Conservation (phyloP, 352 stramenopile genomes). For the Pythium grandisporangium region DNA sequence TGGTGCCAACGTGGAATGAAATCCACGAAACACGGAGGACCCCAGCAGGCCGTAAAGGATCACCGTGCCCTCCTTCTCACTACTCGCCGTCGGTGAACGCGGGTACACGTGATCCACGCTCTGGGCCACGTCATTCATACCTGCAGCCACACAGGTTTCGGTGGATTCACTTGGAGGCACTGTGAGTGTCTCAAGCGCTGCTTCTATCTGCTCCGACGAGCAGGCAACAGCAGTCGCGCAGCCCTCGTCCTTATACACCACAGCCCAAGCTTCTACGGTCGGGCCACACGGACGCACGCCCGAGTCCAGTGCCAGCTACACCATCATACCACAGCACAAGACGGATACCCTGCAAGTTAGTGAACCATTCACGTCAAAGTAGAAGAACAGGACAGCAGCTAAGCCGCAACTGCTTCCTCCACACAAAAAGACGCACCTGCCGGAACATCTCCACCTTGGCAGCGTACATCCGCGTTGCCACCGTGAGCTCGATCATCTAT, state of each 20-base stretch:
- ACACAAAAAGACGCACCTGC: too few relatives aligned
- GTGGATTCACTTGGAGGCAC: constrained; percentile 8
- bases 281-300: constrained; percentile 38
- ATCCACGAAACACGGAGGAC: constrained; percentile 50
- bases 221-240: constrained; percentile 64
- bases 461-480: constrained; percentile 70
- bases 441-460: constrained; percentile 80
- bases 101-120: constrained; percentile 70
- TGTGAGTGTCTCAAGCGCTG: constrained; percentile 11
- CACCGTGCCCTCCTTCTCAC: constrained; percentile 34
- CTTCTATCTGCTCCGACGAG: constrained; percentile 26
- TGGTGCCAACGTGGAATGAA: constrained; percentile 57
- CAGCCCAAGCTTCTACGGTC: constrained; percentile 47
- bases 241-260: constrained; percentile 57
- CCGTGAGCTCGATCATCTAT: constrained; percentile 71
- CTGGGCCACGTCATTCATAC: constrained; percentile 60
- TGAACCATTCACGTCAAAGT: not conserved
- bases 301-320: constrained; percentile 59
- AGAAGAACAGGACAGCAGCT: too few relatives aligned
- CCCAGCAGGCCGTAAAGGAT: constrained; percentile 84
- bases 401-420: too few relatives aligned
- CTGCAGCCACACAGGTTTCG: constrained; percentile 47
- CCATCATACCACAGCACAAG: too few relatives aligned
- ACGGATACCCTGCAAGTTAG: too few relatives aligned
- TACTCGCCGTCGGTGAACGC: constrained; percentile 14